Evolutionary conservation across 371 early-diverging fungal species (phyloP).

Genomic region (Mucor circinelloides): DNA sequence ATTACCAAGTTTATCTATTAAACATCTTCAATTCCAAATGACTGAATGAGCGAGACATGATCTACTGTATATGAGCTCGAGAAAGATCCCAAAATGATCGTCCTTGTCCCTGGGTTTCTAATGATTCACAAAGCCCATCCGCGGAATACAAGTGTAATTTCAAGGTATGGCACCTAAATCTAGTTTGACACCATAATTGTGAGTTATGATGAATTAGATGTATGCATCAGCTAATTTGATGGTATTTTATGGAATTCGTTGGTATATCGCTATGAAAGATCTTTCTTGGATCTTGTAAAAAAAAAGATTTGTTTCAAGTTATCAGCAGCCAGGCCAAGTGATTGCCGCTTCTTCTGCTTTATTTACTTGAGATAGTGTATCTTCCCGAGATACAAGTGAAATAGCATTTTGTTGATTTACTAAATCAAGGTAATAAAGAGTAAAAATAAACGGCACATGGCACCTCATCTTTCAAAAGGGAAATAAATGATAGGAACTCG

Average conservation of each 20-base stretch:
- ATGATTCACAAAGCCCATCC: neutral
- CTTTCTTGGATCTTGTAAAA: neutral
- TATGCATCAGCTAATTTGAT: neutral
- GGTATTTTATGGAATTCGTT: neutral
- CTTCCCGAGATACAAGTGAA: neutral
- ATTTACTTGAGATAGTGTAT: neutral
- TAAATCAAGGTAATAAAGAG: neutral
- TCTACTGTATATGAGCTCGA: neutral
- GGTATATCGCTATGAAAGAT: neutral
- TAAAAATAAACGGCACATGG: constrained; percentile 1
- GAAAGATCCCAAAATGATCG: neutral
- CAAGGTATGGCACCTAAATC: too few relatives aligned
- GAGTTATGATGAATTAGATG: neutral
- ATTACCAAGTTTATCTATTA: neutral
- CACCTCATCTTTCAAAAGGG: neutral
- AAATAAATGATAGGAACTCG: neutral
- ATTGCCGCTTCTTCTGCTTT: neutral
- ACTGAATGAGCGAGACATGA: neutral
- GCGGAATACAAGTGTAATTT: neutral
- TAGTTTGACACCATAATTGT: neutral
- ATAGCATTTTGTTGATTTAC: neutral
- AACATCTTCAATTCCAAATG: neutral
- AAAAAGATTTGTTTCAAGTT: too few relatives aligned
- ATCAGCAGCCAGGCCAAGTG: too few relatives aligned
- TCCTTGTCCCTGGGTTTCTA: neutral